phyloP scores from a whole-genome alignment of 495 filamentous ascomycete genomes.

The Xanthoparmelia taractica region DNA sequence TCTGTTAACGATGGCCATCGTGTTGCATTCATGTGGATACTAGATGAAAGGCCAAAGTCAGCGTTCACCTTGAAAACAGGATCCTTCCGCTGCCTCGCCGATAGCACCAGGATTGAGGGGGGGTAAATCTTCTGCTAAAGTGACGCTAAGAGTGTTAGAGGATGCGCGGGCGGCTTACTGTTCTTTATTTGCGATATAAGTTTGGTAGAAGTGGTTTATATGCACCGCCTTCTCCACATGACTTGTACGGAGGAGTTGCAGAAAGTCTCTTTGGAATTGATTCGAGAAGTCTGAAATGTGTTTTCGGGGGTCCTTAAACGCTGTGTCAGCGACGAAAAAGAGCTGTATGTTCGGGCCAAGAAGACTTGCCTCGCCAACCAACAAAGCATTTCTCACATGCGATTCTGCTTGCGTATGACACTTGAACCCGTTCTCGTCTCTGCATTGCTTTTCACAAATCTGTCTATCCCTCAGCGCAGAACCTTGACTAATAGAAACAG shows the following conservation, averaged over 20 bases:
- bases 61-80: neutral
- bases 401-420: constrained; percentile 68
- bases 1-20: constrained; percentile 78
- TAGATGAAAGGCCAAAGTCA: neutral
- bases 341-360: neutral
- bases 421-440: constrained; percentile 50
- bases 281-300: constrained; percentile 63
- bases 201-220: constrained; percentile 88
- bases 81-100: neutral
- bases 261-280: constrained; percentile 74
- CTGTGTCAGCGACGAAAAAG: neutral
- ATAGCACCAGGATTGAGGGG: neutral
- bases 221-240: constrained; percentile 83
- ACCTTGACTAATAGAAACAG: neutral
- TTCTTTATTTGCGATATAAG: constrained; percentile 69
- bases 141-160: neutral
- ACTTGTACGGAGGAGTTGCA: constrained; percentile 61
- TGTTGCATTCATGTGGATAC: constrained; percentile 85
- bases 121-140: neutral
- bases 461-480: constrained; percentile 42
- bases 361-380: constrained; percentile 2
- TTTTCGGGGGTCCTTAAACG: neutral
- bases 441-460: constrained; percentile 42
- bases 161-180: constrained; percentile 36
- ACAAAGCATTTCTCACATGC: constrained; percentile 67